Evolutionary conservation across 805 yeast species (phyloP).

Genomic region (Suhomyces faveliae): DNA sequence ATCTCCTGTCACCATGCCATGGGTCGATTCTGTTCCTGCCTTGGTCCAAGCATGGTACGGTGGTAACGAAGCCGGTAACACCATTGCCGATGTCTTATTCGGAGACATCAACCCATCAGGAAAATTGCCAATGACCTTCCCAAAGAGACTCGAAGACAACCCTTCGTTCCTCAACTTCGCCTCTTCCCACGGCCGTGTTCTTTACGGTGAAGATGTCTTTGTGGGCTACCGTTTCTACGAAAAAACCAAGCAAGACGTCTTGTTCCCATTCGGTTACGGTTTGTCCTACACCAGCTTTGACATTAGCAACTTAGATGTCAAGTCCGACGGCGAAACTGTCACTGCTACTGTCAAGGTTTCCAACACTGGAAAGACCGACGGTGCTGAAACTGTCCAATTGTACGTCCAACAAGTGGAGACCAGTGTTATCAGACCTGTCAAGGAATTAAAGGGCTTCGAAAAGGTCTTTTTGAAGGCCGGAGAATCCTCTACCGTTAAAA

Average conservation of each 20-base stretch:
- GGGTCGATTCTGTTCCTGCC: slow-evolving; percentile 42
- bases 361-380: slow-evolving; percentile 49
- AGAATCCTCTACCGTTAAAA: slow-evolving; percentile 34
- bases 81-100: slow-evolving; percentile 57
- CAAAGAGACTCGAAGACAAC: slow-evolving; percentile 49
- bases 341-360: slow-evolving; percentile 40
- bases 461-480: slow-evolving; percentile 50
- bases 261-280: slow-evolving; percentile 64
- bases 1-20: slow-evolving; percentile 60
- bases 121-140: slow-evolving; percentile 56
- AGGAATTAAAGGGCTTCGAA: slow-evolving; percentile 59
- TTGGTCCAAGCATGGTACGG: slow-evolving; percentile 56
- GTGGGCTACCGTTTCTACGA: slow-evolving; percentile 66
- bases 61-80: slow-evolving; percentile 58
- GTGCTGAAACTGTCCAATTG: slow-evolving; percentile 57
- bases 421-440: slow-evolving; percentile 48
- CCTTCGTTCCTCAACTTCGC: slow-evolving; percentile 55
- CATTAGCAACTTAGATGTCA: slow-evolving; percentile 36
- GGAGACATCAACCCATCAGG: slow-evolving; percentile 65
- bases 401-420: slow-evolving; percentile 45
- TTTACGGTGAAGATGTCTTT: slow-evolving; percentile 66
- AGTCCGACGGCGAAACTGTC: slow-evolving; percentile 22
- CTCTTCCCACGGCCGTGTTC: slow-evolving; percentile 50
- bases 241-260: slow-evolving; percentile 43
- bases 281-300: slow-evolving; percentile 57